phyloP scores from a whole-genome alignment of 306 rosid genomes.

The Argentina anserina region DNA sequence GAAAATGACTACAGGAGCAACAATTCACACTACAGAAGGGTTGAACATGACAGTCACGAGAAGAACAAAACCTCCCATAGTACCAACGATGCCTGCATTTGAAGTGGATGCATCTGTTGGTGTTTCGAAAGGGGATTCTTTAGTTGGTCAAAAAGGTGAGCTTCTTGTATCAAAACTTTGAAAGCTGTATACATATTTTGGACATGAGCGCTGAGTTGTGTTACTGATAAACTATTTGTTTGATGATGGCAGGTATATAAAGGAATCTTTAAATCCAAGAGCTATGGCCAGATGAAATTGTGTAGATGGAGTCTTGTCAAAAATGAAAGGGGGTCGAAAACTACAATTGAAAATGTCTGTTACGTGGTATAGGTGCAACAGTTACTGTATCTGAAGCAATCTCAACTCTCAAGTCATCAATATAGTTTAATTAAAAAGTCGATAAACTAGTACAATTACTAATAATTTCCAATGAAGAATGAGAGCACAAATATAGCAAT shows the following conservation, averaged over 20 bases:
- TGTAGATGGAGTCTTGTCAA: neutral
- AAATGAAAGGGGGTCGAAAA: neutral
- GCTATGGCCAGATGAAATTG: neutral
- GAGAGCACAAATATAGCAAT: neutral
- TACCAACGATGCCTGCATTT: conserved; percentile 55
- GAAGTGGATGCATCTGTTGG: conserved; percentile 43
- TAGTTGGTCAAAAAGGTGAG: conserved; percentile 41
- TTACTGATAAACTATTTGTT: neutral
- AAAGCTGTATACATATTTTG: no score
- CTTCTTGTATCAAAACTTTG: conserved; percentile 21
- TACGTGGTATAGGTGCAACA: neutral
- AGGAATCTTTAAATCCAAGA: neutral
- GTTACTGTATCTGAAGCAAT: neutral
- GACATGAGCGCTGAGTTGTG: neutral
- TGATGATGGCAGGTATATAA: conserved; percentile 1
- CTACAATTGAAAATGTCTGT: neutral
- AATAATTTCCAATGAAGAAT: neutral
- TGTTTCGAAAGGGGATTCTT: conserved; percentile 40
- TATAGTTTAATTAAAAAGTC: neutral
- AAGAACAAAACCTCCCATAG: conserved; percentile 70
- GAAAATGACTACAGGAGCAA: conserved; percentile 93
- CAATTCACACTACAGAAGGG: conserved; percentile 92
- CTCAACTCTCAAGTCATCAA: neutral
- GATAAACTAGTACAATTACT: no score
- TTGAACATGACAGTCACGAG: conserved; percentile 78